Evolutionary conservation across 805 yeast species (phyloP), one percentile per base, ranked within the genome.

Genomic region (Candida dajiaensis): DNA sequence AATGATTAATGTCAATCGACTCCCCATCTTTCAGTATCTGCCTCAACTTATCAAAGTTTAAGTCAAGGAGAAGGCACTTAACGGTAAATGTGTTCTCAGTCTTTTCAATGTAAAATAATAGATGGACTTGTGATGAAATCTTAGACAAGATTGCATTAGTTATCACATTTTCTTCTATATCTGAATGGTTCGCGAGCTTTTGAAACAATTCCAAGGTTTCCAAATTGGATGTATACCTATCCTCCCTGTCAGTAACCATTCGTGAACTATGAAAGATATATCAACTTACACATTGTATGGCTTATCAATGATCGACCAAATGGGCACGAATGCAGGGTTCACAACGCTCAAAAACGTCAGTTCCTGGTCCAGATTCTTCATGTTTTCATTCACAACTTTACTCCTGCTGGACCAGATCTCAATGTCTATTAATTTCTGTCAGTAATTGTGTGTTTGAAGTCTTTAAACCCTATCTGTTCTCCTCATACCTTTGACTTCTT

Each of bases 281-380:
- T 22, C 23, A 23, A 56, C 59, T 50, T 28, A 58, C 61, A 59
- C 57, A 23, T 50, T 48, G 35, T 59, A 58, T 8, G 63, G 59
- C 40, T 58, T 57, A 26, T 58, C 63, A 5, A 58, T 48, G 3
- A 59, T 56, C 18, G 59, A 39, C 64, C 64, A 59, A 0, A 58
- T 22, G 1, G 64, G 64, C 6, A 61, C 55, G 23, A 28, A 51
- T 1, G 38, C 18, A 1, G 59, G 56, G 31, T 58, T 44, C 25
- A 59, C 58, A 12, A 59, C 23, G 0, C 48, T 43, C 10, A 54
- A 51, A 19, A 55, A 50, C 22, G 41, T 38, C 7, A 53, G 25
- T 3, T 47, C 44, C 1, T n/a, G 12, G 0, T 41, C 21, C 4
- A 59, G 38, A 0, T 41, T 26, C n/a, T 43, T 26, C 13, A 58